phyloP scores from a whole-genome alignment of 371 early-diverging fungal genomes.

The Mucor indicus region DNA sequence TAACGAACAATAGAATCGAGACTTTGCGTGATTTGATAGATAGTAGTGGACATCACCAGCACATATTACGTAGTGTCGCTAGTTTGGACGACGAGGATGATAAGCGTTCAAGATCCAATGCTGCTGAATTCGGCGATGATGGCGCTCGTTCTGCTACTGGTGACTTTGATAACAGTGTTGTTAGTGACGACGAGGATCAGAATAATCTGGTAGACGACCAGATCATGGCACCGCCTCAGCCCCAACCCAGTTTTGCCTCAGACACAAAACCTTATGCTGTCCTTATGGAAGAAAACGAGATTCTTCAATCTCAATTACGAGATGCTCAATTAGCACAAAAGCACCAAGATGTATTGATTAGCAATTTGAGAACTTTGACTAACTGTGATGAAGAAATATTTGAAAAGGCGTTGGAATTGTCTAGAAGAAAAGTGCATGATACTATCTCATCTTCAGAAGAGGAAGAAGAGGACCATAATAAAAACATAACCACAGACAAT shows the following conservation, averaged over 20 bases:
- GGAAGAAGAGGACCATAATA: conserved; percentile 1
- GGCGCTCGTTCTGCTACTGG: conserved; percentile 40
- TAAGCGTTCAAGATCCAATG: conserved; percentile 43
- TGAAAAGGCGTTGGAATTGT: conserved; percentile 31
- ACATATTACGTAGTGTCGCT: conserved; percentile 9
- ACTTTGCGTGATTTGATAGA: too few species aligned
- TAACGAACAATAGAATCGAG: too few species aligned
- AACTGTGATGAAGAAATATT: conserved; percentile 34
- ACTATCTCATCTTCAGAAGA: too few species aligned
- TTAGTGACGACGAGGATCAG: conserved; percentile 28
- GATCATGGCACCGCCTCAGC: conserved; percentile 51
- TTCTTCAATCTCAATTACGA: conserved; percentile 37
- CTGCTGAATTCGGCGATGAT: conserved; percentile 54
- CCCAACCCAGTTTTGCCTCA: conserved; percentile 48
- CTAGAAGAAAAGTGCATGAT: conserved; percentile 13
- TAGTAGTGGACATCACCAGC: too few species aligned
- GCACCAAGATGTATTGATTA: conserved; percentile 42
- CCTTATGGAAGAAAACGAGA: conserved; percentile 48
- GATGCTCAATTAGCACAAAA: conserved; percentile 37
- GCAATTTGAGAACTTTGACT: conserved; percentile 33
- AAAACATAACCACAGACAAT: background rate
- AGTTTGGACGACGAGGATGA: conserved; percentile 40
- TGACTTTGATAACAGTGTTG: conserved; percentile 39
- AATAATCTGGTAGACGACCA: conserved; percentile 44
- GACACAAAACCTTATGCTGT: conserved; percentile 44